Conservation (phyloP, 768 basidiomycete genomes). For the Lentinula edodes region DNA sequence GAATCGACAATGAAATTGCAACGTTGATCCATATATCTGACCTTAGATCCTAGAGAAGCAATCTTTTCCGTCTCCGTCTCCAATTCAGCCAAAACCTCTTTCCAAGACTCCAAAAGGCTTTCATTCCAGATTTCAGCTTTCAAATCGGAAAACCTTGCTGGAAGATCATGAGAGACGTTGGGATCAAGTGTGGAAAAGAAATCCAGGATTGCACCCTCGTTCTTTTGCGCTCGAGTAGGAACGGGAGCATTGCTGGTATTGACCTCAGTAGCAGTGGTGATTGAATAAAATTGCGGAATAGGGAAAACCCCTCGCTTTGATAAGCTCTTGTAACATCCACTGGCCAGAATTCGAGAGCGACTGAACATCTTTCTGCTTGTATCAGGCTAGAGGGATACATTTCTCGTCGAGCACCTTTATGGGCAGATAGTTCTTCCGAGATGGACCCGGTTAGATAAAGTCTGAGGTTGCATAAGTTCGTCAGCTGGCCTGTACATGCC, state of each 20-base stretch:
- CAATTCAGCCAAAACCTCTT: slow-evolving; percentile 45
- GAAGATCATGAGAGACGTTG: slow-evolving; percentile 25
- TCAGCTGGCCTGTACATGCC: too few relatives aligned
- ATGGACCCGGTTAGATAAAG: too few relatives aligned
- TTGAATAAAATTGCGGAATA: neutral
- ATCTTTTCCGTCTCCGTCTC: slow-evolving; percentile 43
- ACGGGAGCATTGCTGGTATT: neutral
- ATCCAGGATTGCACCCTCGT: neutral
- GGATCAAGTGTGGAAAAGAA: slow-evolving; percentile 3
- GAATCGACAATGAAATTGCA: too few relatives aligned
- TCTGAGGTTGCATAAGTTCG: too few relatives aligned
- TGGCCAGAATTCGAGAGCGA: too few relatives aligned
- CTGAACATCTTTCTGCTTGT: too few relatives aligned
- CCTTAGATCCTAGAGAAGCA: slow-evolving; percentile 37
- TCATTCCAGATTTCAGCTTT: slow-evolving; percentile 53
- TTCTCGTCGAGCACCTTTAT: too few relatives aligned
- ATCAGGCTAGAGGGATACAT: too few relatives aligned
- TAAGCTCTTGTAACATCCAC: too few relatives aligned
- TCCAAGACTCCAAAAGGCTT: slow-evolving; percentile 45
- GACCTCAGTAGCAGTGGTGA: neutral
- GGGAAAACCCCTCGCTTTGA: neutral
- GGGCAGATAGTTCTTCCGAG: too few relatives aligned
- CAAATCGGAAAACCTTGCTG: slow-evolving; percentile 50
- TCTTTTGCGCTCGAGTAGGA: neutral
- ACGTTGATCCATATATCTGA: slow-evolving; percentile 13